phyloP scores from a whole-genome alignment of 768 basidiomycete genomes.

The Lactifluus piperatus region DNA sequence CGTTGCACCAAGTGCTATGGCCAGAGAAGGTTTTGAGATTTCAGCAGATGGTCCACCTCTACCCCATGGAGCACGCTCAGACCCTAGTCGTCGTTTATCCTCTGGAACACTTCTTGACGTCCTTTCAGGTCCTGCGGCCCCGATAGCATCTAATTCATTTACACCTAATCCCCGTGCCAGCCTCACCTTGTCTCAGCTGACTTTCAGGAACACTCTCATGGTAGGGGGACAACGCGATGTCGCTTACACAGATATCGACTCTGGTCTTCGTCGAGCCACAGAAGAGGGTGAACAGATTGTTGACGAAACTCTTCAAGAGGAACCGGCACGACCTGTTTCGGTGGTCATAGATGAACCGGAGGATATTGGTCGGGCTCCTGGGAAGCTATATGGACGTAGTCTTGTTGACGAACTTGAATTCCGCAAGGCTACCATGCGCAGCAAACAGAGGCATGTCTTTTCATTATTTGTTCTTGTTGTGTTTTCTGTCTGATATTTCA shows the following conservation, averaged over 20 bases:
- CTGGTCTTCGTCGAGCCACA: conserved; percentile 57
- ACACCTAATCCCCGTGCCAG: conserved; percentile 70
- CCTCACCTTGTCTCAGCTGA: conserved; percentile 71
- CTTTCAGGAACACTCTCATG: conserved; percentile 74
- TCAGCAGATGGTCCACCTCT: conserved; percentile 69
- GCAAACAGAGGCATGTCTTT: conserved; percentile 63
- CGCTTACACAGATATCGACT: conserved; percentile 51
- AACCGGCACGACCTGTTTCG: conserved; percentile 24
- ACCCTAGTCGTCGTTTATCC: conserved; percentile 38
- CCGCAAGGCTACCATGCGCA: conserved; percentile 74
- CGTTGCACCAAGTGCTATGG: conserved; percentile 27
- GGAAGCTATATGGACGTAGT: conserved; percentile 79
- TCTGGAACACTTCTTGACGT: conserved; percentile 27
- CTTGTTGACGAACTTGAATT: conserved; percentile 85
- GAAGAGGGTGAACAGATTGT: conserved; percentile 71
- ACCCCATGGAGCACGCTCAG: conserved; percentile 61
- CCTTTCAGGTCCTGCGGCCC: conserved; percentile 28
- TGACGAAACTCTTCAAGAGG: conserved; percentile 34
- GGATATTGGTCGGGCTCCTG: conserved; percentile 44
- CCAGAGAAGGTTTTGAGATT: conserved; percentile 52
- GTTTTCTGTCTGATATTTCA: not conserved
- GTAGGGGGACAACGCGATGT: conserved; percentile 60
- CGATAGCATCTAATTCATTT: conserved; percentile 52
- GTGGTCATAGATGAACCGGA: conserved; percentile 25
- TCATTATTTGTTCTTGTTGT: not conserved